Conservation (phyloP, 106 monocot species). For the Acorus gramineus region DNA sequence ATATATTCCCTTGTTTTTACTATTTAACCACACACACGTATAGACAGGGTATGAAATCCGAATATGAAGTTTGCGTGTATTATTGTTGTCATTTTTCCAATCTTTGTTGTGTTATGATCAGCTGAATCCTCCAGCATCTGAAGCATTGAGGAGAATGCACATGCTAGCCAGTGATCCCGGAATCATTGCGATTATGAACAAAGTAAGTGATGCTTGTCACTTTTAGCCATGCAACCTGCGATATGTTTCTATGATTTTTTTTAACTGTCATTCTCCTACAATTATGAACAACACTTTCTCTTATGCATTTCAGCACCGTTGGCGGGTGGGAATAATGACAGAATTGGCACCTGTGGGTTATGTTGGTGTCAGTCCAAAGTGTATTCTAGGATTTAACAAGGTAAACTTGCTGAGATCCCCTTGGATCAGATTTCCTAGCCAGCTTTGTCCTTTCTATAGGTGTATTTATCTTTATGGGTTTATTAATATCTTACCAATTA, state of each 20-base stretch:
- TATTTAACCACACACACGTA: too few species aligned
- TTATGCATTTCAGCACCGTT: conserved; percentile 46
- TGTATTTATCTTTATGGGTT: too few species aligned
- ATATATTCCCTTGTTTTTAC: too few species aligned
- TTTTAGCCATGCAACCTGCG: not conserved
- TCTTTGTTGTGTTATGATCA: conserved; percentile 15
- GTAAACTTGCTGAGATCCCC: conserved; percentile 16
- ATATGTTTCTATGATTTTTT: not conserved
- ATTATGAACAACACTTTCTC: not conserved
- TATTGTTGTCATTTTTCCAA: not conserved
- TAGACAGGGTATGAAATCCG: too few species aligned
- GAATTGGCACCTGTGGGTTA: conserved; percentile 97
- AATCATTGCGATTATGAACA: conserved; percentile 97
- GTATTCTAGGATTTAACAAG: conserved; percentile 90
- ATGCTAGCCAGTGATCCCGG: conserved; percentile 96
- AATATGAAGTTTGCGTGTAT: not conserved
- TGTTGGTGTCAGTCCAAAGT: conserved; percentile 91
- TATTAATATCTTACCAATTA: too few species aligned
- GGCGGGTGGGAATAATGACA: conserved; percentile 92
- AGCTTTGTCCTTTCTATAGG: too few species aligned
- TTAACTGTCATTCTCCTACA: not conserved
- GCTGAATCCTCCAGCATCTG: conserved; percentile 81
- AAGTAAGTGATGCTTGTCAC: conserved; percentile 29
- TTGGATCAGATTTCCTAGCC: not conserved
- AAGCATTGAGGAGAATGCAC: conserved; percentile 95